Evolutionary conservation across 1,284 basidiomycete genomes (phyloP), one percentile per base, ranked within the genome.

Genomic region (Retiboletus fuscus): DNA sequence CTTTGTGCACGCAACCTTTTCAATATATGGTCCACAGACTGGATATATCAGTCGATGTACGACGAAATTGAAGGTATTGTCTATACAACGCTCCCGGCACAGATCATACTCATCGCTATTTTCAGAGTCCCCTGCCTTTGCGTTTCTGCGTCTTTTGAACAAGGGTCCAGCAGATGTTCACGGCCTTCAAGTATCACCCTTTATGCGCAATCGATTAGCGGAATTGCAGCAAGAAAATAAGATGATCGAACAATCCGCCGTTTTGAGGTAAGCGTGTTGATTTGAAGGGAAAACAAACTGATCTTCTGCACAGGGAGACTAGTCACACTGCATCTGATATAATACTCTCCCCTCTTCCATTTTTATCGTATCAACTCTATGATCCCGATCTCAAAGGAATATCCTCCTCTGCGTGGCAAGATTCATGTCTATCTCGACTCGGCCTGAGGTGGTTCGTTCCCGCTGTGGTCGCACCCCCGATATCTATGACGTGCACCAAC

Each of bases 11-110:
- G 87, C 70, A 93, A 91, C 73, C 84, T 97, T 73, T 91, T 97
- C 85, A 97, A 94, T 80, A 97, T 99, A 70, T 99, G 98, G 97
- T 89, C 91, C 1, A 88, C 92, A 0, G 93, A 95, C 72, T 91
- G 93, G 88, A 91, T 98, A 62, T 86, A 93, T 75, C 85, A 84
- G 58, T 95, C 95, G n/a, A 79, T 94, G 46, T 87, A 90, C 70
- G 85, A 92, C 64, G 84, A 91, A 61, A 63, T 81, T 66, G 86
- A 89, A 75, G 83, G 94, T 94, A 77, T 75, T 67, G 18, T 64
- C 28, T 55, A 22, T 34, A 34, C 30, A 46, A 46, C 34, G 28
- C 44, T 53, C 30, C 68, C 8, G 22, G n/a, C 30, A 63, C 28
- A 44, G 24, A 60, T 60, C 43, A 39, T 28, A 43, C 73, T 73